These are phyloP conservation scores for Alternaria gansuensis DNA, from an alignment of 2,329 filamentous ascomycete species.

Conservation along the genomic window DNA sequence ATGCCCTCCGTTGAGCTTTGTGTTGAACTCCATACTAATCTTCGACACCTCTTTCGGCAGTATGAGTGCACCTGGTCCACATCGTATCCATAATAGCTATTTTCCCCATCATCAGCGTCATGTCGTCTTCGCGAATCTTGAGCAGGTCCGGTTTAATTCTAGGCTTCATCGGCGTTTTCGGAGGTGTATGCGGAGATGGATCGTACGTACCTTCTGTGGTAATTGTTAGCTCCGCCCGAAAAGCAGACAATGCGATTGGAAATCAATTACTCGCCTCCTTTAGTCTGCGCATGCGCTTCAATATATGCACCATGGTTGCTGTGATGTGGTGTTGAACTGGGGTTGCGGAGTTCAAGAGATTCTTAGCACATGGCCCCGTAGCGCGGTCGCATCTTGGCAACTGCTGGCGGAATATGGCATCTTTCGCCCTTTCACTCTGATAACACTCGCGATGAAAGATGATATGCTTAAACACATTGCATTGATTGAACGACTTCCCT, in stretches of 20 bases:
- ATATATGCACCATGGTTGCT: constrained; percentile 63
- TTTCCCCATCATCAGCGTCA: constrained; percentile 14
- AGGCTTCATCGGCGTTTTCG: constrained; percentile 21
- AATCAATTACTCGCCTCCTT: constrained; percentile 67
- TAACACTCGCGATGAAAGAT: background rate
- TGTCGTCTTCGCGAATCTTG: background rate
- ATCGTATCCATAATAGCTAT: constrained; percentile 76
- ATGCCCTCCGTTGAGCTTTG: constrained; percentile 70
- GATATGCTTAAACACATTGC: background rate
- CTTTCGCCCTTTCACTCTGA: background rate
- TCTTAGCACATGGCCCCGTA: constrained; percentile 28
- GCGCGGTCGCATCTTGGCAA: constrained; percentile 26
- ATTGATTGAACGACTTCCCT: constrained; percentile 16
- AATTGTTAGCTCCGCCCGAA: constrained; percentile 33
- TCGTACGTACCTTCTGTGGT: constrained; percentile 45
- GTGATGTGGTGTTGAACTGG: constrained; percentile 25
- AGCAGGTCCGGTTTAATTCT: background rate
- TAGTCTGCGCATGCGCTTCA: constrained; percentile 77
- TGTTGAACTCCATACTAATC: constrained; percentile 78
- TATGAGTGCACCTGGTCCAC: constrained; percentile 83
- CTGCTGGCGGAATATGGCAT: constrained; percentile 1
- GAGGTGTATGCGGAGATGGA: constrained; percentile 26
- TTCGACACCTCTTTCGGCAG: constrained; percentile 78
- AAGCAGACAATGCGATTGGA: background rate
- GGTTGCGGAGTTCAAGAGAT: constrained; percentile 39